These are phyloP conservation scores for Dactylella cylindrospora DNA, from an alignment of 2,329 filamentous ascomycete genomes.

Conservation along the genomic window DNA sequence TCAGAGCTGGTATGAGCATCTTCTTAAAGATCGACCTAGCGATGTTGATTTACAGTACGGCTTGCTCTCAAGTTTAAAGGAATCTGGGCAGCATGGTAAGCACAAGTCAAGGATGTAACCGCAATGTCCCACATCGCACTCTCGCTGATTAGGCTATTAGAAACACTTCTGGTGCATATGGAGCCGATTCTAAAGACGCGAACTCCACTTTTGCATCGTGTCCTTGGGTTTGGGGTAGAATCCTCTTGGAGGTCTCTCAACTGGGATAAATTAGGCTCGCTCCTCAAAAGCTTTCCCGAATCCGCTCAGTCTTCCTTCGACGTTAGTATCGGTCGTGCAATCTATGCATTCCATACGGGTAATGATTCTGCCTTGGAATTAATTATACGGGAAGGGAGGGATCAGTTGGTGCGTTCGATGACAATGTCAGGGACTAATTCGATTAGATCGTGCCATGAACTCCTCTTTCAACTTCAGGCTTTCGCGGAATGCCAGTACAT, in stretches of 20 bases:
- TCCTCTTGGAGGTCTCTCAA: conserved; percentile 86
- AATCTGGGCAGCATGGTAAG: conserved; percentile 90
- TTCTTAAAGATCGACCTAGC: conserved; percentile 74
- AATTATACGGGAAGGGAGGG: conserved; percentile 66
- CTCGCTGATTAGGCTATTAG: conserved; percentile 54
- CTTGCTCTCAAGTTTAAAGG: conserved; percentile 82
- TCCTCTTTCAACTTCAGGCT: conserved; percentile 82
- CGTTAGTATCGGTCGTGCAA: conserved; percentile 70
- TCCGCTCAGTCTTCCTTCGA: conserved; percentile 71
- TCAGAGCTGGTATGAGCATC: conserved; percentile 96
- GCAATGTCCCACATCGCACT: conserved; percentile 46
- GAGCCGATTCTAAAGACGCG: conserved; percentile 66
- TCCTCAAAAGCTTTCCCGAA: conserved; percentile 55
- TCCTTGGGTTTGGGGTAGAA: conserved; percentile 83
- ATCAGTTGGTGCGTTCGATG: conserved; percentile 70
- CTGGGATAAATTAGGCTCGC: conserved; percentile 67
- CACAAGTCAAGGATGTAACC: conserved; percentile 47
- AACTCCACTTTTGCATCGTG: conserved; percentile 53
- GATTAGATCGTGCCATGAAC: conserved; percentile 78
- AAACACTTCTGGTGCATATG: conserved; percentile 81
- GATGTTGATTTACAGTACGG: conserved; percentile 78
- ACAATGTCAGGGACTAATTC: conserved; percentile 77
- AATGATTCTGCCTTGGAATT: conserved; percentile 59
- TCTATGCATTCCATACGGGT: conserved; percentile 62
- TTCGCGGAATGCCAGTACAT: conserved; percentile 75